phyloP scores from a whole-genome alignment of 352 stramenopile species.

The Phytopythium cucurbitacearum region DNA sequence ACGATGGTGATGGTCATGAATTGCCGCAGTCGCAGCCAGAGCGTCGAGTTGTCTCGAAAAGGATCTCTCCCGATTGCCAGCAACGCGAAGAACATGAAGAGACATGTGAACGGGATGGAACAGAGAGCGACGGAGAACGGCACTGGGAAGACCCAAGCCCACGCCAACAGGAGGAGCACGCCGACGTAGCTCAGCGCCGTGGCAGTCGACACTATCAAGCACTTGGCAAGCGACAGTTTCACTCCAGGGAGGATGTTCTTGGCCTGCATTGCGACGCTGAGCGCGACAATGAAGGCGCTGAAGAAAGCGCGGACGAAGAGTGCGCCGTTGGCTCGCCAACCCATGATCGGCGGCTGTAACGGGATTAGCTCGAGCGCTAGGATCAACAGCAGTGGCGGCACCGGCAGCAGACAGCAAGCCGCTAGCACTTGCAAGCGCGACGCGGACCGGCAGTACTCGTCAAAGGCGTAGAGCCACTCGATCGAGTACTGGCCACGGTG shows the following conservation, averaged over 20 bases:
- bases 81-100: constrained; percentile 2
- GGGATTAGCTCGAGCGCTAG: constrained; percentile 6
- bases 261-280: constrained; percentile 9
- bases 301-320: constrained; percentile 17
- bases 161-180: constrained; percentile 8
- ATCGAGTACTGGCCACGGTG: constrained; percentile 2
- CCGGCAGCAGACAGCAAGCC: not conserved
- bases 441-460: constrained; percentile 1
- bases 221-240: constrained; percentile 3
- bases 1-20: not conserved
- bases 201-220: constrained; percentile 5
- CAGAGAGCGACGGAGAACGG: constrained; percentile 1
- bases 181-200: constrained; percentile 13
- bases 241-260: constrained; percentile 8
- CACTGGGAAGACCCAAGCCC: constrained; percentile 6
- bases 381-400: constrained; percentile 1
- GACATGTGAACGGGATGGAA: not conserved
- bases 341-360: not conserved
- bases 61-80: not conserved
- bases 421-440: not conserved
- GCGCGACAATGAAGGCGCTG: constrained; percentile 7
- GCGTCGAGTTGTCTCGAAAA: constrained; percentile 1
- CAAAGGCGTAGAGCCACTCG: constrained; percentile 2
- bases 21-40: constrained; percentile 12
- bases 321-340: constrained; percentile 17